Evolutionary conservation across 2,329 filamentous ascomycete genomes (phyloP).

Genomic region (Epichloe baconii): DNA sequence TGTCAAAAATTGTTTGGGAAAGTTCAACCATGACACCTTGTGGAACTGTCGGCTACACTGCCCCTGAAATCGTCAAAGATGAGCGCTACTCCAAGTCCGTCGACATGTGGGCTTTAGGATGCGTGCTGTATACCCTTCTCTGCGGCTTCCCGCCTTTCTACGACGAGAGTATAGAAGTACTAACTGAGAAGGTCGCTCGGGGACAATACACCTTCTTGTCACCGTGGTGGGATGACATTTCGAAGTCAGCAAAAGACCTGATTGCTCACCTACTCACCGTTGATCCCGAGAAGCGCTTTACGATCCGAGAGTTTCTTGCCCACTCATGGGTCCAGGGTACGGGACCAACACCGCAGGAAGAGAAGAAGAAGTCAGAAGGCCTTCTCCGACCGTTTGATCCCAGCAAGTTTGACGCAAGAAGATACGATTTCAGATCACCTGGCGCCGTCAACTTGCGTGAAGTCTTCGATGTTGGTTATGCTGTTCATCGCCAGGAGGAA

Average conservation of each 20-base stretch:
- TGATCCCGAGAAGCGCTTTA: constrained; percentile 88
- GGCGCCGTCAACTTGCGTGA: constrained; percentile 91
- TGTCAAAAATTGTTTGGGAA: constrained; percentile 98
- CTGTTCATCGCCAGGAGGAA: constrained; percentile 91
- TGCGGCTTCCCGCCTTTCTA: constrained; percentile 98
- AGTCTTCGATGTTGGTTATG: constrained; percentile 97
- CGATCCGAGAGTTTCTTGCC: constrained; percentile 82
- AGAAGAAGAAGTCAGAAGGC: constrained; percentile 38
- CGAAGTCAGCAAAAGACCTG: constrained; percentile 83
- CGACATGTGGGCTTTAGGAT: constrained; percentile 98
- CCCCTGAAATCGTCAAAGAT: constrained; percentile 97
- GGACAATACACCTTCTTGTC: constrained; percentile 97
- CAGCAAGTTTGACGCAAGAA: constrained; percentile 42
- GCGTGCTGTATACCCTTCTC: constrained; percentile 89
- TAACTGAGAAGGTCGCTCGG: constrained; percentile 94
- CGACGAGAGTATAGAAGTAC: constrained; percentile 91
- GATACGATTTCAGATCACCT: constrained; percentile 87
- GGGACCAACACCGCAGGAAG: constrained; percentile 41
- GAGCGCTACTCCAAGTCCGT: constrained; percentile 98
- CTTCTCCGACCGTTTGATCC: constrained; percentile 43
- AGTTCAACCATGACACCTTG: constrained; percentile 98
- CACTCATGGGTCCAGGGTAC: constrained; percentile 83
- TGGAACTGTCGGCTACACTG: constrained; percentile 94
- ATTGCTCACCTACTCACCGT: constrained; percentile 89
- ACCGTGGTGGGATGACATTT: constrained; percentile 99